phyloP scores from a whole-genome alignment of 2,329 filamentous ascomycete genomes.

The Neoscytalidium dimidiatum region DNA sequence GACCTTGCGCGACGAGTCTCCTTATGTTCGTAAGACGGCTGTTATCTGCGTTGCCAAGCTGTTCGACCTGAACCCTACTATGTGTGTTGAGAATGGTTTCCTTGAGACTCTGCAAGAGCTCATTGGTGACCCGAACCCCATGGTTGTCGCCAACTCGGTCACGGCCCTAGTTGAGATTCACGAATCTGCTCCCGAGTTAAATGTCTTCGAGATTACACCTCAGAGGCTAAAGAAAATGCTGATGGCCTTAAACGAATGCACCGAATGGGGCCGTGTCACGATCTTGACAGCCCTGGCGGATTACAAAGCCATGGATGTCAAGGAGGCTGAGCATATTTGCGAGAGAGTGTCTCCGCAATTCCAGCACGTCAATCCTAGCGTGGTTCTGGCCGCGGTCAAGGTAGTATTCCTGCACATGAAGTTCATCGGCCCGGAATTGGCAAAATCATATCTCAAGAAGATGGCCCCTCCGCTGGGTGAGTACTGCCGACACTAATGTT shows the following conservation, averaged over 20 bases:
- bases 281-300: constrained; percentile 88
- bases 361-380: constrained; percentile 96
- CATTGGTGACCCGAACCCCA: constrained; percentile 96
- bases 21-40: constrained; percentile 96
- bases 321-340: constrained; percentile 97
- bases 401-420: constrained; percentile 97
- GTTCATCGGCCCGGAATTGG: constrained; percentile 73
- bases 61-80: constrained; percentile 87
- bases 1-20: constrained; percentile 93
- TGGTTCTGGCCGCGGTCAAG: constrained; percentile 96
- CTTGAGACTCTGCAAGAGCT: constrained; percentile 90
- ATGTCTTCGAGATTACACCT: constrained; percentile 79
- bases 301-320: constrained; percentile 82
- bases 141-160: constrained; percentile 98
- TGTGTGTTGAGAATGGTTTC: constrained; percentile 97
- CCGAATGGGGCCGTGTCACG: constrained; percentile 95
- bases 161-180: constrained; percentile 89
- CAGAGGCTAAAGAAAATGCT: constrained; percentile 90
- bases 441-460: constrained; percentile 89
- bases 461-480: constrained; percentile 93
- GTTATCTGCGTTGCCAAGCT: constrained; percentile 98
- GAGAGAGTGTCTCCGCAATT: constrained; percentile 96
- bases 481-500: constrained; percentile 27
- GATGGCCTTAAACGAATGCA: constrained; percentile 96
- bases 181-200: constrained; percentile 87